phyloP scores from a whole-genome alignment of 2,329 filamentous ascomycete genomes.

The Sporothrix globosa region DNA sequence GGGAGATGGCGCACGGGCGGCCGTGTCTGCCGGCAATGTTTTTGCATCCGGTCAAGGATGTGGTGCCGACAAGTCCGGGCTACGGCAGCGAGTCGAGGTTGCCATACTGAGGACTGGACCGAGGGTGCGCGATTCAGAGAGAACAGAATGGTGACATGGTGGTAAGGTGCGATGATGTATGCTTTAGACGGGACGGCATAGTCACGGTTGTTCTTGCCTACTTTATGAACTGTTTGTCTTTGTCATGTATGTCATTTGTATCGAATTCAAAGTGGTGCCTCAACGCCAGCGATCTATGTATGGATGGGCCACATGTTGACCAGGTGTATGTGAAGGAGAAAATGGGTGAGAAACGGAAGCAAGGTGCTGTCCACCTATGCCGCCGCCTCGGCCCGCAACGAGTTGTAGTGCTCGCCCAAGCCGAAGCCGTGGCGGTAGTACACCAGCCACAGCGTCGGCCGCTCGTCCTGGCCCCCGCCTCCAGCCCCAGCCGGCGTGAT shows the following conservation, averaged over 20 bases:
- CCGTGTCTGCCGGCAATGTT: conserved; percentile 63
- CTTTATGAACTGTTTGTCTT: background rate
- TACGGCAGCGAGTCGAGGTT: conserved; percentile 48
- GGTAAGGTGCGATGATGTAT: background rate
- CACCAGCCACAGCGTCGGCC: conserved; percentile 79
- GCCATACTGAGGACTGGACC: conserved; percentile 40
- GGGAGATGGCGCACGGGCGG: conserved; percentile 60
- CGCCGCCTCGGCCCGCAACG: conserved; percentile 58
- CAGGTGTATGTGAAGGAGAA: background rate
- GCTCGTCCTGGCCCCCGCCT: conserved; percentile 34
- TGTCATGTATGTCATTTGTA: conserved; percentile 19
- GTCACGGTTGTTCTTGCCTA: background rate
- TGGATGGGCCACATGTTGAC: background rate
- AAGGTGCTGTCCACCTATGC: background rate
- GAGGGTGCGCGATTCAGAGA: background rate
- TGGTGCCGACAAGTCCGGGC: conserved; percentile 54
- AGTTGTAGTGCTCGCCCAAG: conserved; percentile 97
- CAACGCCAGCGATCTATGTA: conserved; percentile 3
- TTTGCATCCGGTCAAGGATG: conserved; percentile 63
- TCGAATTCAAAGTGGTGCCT: conserved; percentile 10
- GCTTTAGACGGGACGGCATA: background rate
- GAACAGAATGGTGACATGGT: background rate
- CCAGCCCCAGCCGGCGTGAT: conserved; percentile 60
- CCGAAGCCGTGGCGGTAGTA: conserved; percentile 96
- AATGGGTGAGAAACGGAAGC: background rate